A percentile compares a stretch with the other conserved stretches of the same genome.
phyloP scores from a whole-genome alignment of 805 yeast genomes.

The Komagataella kurtzmanii region DNA sequence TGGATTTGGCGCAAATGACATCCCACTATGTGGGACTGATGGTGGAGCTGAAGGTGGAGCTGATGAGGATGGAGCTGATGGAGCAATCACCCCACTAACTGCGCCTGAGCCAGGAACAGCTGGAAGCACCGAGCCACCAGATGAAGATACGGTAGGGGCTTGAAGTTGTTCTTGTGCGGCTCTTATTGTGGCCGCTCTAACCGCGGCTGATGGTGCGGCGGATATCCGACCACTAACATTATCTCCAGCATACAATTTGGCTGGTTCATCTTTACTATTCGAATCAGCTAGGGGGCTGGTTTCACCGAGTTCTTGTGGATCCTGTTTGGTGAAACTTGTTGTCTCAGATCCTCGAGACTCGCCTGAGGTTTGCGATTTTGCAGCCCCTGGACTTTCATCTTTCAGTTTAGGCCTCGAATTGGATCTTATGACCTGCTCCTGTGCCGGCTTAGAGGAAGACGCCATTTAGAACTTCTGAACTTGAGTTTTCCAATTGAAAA shows the following conservation, averaged over 20 bases:
- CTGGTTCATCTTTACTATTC: background rate
- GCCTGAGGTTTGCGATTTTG: background rate
- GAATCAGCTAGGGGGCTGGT: background rate
- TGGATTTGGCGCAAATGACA: background rate
- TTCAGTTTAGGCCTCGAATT: background rate
- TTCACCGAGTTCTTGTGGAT: background rate
- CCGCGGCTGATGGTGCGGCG: background rate
- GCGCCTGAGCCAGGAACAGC: background rate
- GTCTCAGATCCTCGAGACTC: background rate
- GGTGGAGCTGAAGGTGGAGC: slow-evolving; percentile 1
- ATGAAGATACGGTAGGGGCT: background rate
- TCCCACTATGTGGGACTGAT: background rate
- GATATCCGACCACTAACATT: background rate
- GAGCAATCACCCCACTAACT: background rate
- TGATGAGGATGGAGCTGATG: background rate
- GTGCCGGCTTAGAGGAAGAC: background rate
- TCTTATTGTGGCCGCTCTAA: background rate
- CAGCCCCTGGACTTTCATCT: background rate
- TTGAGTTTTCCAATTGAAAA: background rate
- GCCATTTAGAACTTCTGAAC: background rate
- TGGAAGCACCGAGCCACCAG: background rate
- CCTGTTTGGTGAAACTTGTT: background rate
- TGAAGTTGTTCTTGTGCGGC: background rate
- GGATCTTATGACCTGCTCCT: background rate
- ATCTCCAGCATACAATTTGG: background rate